phyloP scores from a whole-genome alignment of 2,329 filamentous ascomycete species.

The Elsinoe australis region DNA sequence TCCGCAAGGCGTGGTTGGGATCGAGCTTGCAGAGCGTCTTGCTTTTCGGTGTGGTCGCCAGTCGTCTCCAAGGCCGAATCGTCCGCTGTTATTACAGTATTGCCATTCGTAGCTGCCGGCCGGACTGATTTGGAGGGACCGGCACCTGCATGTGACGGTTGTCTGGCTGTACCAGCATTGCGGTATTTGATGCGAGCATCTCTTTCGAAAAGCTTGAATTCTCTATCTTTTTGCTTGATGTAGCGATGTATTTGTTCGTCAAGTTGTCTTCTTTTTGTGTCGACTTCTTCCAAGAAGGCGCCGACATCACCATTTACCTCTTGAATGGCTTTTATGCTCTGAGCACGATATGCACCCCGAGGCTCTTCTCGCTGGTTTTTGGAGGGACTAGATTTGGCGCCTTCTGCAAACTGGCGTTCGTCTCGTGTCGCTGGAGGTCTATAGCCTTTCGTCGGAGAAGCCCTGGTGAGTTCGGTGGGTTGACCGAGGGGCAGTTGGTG shows the following conservation, averaged over 20 bases:
- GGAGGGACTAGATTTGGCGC: constrained; percentile 4
- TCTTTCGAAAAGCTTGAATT: constrained; percentile 32
- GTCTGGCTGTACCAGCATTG: constrained; percentile 1
- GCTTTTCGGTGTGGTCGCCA: not conserved
- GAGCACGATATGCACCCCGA: constrained; percentile 18
- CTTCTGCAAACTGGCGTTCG: constrained; percentile 7
- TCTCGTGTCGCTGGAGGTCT: constrained; percentile 9
- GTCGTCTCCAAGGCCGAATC: not conserved
- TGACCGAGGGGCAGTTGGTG: constrained; percentile 11
- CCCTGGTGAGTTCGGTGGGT: constrained; percentile 2
- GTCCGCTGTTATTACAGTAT: not conserved
- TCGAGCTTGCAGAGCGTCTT: constrained; percentile 4
- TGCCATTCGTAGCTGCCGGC: not conserved
- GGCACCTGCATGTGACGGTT: not conserved
- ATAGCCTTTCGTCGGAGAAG: constrained; percentile 7
- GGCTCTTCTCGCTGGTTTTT: constrained; percentile 15
- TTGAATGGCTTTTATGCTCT: constrained; percentile 19
- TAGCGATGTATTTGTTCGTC: constrained; percentile 35
- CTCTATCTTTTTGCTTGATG: constrained; percentile 32
- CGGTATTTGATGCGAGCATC: constrained; percentile 25
- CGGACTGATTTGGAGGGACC: not conserved
- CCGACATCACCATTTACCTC: constrained; percentile 20
- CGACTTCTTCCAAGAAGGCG: constrained; percentile 26
- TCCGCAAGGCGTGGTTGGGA: constrained; percentile 12
- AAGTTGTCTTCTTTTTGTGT: constrained; percentile 31